Conservation (phyloP, 257 asterid species). For the Solanum verrucosum region DNA sequence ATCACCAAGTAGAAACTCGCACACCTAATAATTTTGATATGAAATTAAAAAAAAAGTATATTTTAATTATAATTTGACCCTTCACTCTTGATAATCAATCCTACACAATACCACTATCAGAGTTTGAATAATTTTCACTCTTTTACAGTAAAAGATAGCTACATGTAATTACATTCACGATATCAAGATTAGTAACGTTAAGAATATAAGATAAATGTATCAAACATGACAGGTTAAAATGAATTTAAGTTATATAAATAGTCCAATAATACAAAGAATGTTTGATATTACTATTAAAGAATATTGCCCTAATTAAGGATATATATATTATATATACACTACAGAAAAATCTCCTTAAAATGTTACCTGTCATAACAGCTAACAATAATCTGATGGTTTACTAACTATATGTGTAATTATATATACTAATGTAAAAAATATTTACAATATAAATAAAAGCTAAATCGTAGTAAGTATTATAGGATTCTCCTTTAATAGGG, state of each 20-base stretch:
- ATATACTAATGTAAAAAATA: not conserved
- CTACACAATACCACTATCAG: not conserved
- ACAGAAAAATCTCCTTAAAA: not conserved
- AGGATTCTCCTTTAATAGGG: conserved; percentile 35
- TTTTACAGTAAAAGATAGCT: not conserved
- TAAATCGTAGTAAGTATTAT: conserved; percentile 18
- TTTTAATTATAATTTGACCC: not conserved
- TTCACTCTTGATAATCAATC: not conserved
- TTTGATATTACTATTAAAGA: not conserved
- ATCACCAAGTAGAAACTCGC: not conserved
- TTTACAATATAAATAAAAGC: not conserved
- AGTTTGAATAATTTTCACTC: not conserved
- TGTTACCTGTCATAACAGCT: not conserved
- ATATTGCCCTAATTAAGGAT: not conserved
- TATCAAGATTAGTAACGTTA: not conserved
- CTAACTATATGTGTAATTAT: not conserved
- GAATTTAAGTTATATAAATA: not conserved
- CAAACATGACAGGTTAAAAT: not conserved
- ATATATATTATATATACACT: not conserved
- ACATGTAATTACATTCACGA: not conserved
- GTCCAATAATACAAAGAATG: not conserved
- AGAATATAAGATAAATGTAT: not conserved
- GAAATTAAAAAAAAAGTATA: fast-evolving
- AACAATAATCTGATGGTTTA: not conserved
- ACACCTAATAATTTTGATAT: not conserved